Evolutionary conservation across 208 protist species (phyloP), one percentile per base, ranked within the genome.

Genomic region (Phytomonas francai): DNA sequence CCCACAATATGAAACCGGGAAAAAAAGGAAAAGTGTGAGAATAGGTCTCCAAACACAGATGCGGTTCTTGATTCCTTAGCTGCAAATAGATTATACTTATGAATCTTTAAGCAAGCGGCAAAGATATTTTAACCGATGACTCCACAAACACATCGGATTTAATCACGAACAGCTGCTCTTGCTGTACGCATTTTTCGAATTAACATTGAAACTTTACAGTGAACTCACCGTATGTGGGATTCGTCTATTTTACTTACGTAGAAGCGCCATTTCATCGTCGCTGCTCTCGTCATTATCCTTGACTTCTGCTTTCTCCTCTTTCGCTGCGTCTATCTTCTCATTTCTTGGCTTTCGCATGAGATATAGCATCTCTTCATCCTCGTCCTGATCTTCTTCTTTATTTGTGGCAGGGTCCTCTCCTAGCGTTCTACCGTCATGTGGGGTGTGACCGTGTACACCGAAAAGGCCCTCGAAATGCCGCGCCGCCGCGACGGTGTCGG

Each of bases 181-280:
- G n/a, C n/a, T n/a, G n/a, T n/a, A n/a, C n/a, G n/a, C n/a, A n/a
- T n/a, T n/a, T n/a, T n/a, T n/a, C n/a, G n/a, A n/a, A n/a, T n/a
- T n/a, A n/a, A n/a, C n/a, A n/a, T n/a, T n/a, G n/a, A n/a, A n/a
- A n/a, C n/a, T n/a, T n/a, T n/a, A n/a, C n/a, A 39, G 9, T 39
- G 34, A 39, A 12, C 3, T 39, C 34, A 39, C 34, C 34, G 9
- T 39, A 3, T 39, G 9, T 9, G 34, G 34, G 9, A 3, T 39
- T 39, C 3, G 34, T 12, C 34, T 39, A 39, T 39, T 39, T 39
- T 39, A 39, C 9, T 39, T 39, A 39, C 34, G 34, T 57, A 80
- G 70, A 67, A 34, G n/a, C 59, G 71, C 73, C 79, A 84, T 84
- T 59, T 84, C 77, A 60, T 83, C 78, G 11, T 83, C 78, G 14